Evolutionary conservation across 305 asterid genomes (phyloP).

Genomic region (Plantago rigida): DNA sequence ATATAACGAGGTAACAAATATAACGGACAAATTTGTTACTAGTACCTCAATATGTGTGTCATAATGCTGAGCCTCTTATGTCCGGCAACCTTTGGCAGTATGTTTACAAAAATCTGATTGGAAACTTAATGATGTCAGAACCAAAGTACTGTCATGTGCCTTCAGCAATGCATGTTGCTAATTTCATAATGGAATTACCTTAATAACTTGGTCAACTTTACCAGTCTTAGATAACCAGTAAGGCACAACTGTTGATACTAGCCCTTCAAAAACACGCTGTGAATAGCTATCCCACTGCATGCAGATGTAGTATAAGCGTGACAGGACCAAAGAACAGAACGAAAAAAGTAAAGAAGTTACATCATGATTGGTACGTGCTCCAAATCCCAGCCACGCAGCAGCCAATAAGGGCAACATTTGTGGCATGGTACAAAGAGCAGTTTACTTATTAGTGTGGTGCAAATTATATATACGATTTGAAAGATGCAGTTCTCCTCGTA

Average conservation of each 20-base stretch:
- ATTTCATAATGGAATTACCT: slow-evolving; percentile 42
- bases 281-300: slow-evolving; percentile 83
- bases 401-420: slow-evolving; percentile 4
- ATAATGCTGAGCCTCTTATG: slow-evolving; percentile 58
- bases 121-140: slow-evolving; percentile 23
- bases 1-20: slow-evolving; percentile 26
- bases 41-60: slow-evolving; percentile 60
- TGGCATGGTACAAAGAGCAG: background rate
- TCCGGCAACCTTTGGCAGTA: slow-evolving; percentile 68
- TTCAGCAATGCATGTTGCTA: slow-evolving; percentile 9
- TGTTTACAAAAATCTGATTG: slow-evolving; percentile 60
- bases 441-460: background rate
- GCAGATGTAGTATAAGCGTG: slow-evolving; percentile 25
- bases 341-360: slow-evolving; percentile 1
- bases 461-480: slow-evolving; percentile 12
- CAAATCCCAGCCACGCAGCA: slow-evolving; percentile 15
- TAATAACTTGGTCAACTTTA: slow-evolving; percentile 53
- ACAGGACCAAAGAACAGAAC: slow-evolving; percentile 2
- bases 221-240: slow-evolving; percentile 65
- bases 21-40: slow-evolving; percentile 10
- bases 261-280: slow-evolving; percentile 68
- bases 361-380: slow-evolving; percentile 1
- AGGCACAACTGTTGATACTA: slow-evolving; percentile 72
- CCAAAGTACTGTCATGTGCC: background rate
- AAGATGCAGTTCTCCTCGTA: slow-evolving; percentile 9